Evolutionary conservation across 2,329 filamentous ascomycete genomes (phyloP).

Genomic region (Alternaria atra): DNA sequence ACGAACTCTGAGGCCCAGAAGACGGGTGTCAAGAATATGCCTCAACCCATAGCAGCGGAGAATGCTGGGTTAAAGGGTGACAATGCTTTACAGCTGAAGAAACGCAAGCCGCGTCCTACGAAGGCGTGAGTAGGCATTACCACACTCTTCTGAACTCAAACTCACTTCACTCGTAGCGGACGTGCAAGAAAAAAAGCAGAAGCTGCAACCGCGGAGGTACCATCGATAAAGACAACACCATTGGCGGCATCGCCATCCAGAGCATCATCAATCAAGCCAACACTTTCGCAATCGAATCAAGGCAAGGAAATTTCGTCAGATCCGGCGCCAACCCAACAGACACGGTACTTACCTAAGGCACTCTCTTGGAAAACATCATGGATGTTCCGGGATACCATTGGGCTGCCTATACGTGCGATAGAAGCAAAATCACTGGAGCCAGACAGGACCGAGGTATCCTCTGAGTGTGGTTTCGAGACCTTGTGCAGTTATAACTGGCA

Average conservation of each 20-base stretch:
- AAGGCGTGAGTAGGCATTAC: background rate
- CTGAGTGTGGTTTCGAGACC: constrained; percentile 20
- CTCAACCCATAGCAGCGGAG: background rate
- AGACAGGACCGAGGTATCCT: constrained; percentile 16
- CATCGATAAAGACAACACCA: background rate
- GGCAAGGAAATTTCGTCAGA: background rate
- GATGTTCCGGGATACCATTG: constrained; percentile 21
- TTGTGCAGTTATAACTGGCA: constrained; percentile 38
- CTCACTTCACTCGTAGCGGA: background rate
- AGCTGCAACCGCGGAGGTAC: background rate
- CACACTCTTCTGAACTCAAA: background rate
- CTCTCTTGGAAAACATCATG: constrained; percentile 21
- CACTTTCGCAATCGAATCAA: background rate
- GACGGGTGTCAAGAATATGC: background rate
- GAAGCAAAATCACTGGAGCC: constrained; percentile 12
- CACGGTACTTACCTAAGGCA: background rate
- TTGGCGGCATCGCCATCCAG: background rate
- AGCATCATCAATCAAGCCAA: background rate
- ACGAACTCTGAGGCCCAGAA: background rate
- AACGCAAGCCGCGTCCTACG: background rate
- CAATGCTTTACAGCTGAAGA: background rate
- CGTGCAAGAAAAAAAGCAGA: background rate
- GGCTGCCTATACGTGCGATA: constrained; percentile 17
- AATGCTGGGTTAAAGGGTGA: background rate
- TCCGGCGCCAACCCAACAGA: background rate